Conservation (phyloP, 495 filamentous ascomycete species). For the Trichocladium uniseriatum region DNA sequence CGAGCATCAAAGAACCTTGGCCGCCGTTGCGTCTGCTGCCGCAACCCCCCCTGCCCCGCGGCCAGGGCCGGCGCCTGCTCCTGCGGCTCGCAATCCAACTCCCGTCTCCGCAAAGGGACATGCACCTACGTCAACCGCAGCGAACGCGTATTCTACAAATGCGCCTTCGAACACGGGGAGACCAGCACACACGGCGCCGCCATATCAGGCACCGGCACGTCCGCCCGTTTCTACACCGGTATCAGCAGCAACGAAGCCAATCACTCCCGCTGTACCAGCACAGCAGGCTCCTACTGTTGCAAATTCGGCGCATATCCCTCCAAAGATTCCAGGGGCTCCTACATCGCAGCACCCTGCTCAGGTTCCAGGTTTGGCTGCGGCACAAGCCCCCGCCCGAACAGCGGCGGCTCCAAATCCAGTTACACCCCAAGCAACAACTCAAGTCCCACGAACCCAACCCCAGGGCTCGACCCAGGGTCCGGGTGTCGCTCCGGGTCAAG, state of each 20-base stretch:
- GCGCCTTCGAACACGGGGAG: background rate
- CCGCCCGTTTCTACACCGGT: background rate
- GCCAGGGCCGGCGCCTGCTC: background rate
- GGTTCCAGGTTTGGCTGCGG: background rate
- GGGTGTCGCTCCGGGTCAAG: background rate
- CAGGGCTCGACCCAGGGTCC: background rate
- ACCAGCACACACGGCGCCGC: background rate
- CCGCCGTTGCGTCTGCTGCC: constrained; percentile 1
- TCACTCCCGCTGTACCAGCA: background rate
- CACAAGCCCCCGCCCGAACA: background rate
- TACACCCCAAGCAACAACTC: background rate
- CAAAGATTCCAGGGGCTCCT: background rate
- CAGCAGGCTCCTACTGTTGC: constrained; percentile 1
- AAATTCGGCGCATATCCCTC: background rate
- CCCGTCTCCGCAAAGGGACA: background rate
- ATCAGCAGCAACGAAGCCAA: background rate
- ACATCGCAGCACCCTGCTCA: background rate
- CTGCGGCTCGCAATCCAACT: background rate
- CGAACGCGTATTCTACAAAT: background rate
- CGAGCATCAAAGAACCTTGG: constrained; percentile 16
- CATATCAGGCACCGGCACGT: background rate
- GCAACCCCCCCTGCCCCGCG: background rate
- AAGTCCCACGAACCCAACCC: background rate
- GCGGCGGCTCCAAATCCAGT: background rate
- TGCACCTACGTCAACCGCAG: background rate